phyloP scores from a whole-genome alignment of 345 rosid genomes.

The Dipteronia sinensis region DNA sequence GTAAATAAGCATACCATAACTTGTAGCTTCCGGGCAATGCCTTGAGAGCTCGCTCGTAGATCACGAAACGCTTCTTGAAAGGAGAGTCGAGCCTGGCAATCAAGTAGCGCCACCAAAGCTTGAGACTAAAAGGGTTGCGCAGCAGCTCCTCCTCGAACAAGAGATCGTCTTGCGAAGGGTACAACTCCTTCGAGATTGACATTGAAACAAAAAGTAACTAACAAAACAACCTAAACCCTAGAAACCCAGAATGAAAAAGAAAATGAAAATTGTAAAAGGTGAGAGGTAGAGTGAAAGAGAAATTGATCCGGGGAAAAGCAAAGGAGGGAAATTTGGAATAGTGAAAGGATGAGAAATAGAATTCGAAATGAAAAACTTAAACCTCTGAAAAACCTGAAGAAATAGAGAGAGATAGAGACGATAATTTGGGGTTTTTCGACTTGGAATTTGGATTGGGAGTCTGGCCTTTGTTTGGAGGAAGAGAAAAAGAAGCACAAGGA shows the following conservation, averaged over 20 bases:
- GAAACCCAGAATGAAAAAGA: background rate
- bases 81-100: constrained; percentile 72
- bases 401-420: background rate
- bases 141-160: constrained; percentile 84
- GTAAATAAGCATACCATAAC: constrained; percentile 82
- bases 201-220: constrained; percentile 21
- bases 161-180: constrained; percentile 85
- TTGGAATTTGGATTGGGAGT: background rate
- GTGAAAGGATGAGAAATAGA: too few relatives aligned
- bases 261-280: background rate
- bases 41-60: constrained; percentile 84
- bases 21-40: constrained; percentile 95
- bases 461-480: background rate
- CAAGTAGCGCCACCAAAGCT: constrained; percentile 96
- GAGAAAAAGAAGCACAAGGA: background rate
- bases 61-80: constrained; percentile 64
- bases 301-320: too few relatives aligned
- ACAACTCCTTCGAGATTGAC: constrained; percentile 74
- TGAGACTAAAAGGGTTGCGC: constrained; percentile 79
- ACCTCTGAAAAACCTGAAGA: constrained; percentile 4
- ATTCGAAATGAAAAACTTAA: background rate
- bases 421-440: background rate
- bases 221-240: background rate
- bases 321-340: too few relatives aligned
- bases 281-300: too few relatives aligned